These are phyloP conservation scores for Rhodomyrtus psidioides DNA, from an alignment of 441 rosid genomes.

Conservation along the genomic window DNA sequence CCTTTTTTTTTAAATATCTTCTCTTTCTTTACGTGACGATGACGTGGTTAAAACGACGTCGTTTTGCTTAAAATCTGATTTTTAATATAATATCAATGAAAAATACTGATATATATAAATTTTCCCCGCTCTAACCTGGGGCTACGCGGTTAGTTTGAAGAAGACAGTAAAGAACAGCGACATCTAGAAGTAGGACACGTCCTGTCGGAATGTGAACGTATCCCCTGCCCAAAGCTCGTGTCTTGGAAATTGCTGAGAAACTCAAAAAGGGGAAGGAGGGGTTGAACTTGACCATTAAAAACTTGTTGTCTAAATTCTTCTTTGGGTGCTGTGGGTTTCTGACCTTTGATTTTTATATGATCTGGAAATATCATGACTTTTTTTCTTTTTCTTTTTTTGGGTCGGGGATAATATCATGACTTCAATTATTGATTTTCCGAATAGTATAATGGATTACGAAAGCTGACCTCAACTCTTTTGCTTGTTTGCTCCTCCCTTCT, in stretches of 20 bases:
- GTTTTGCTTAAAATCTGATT: too few relatives aligned
- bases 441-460: neutral
- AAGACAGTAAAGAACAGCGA: neutral
- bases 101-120: too few relatives aligned
- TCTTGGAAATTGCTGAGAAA: neutral
- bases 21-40: too few relatives aligned
- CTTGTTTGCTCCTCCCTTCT: too few relatives aligned
- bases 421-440: neutral
- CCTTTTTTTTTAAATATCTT: too few relatives aligned
- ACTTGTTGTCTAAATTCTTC: neutral
- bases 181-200: neutral
- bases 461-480: neutral
- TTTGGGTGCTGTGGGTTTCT: neutral
- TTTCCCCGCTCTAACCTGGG: too few relatives aligned
- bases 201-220: neutral
- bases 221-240: neutral
- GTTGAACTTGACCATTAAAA: neutral
- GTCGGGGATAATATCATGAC: neutral
- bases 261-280: neutral
- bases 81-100: too few relatives aligned
- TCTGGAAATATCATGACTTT: too few relatives aligned
- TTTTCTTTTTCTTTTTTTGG: too few relatives aligned
- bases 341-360: neutral
- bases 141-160: neutral
- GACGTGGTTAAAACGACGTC: too few relatives aligned